Conservation (phyloP, 257 asterid species). For the Verbascum thapsus region DNA sequence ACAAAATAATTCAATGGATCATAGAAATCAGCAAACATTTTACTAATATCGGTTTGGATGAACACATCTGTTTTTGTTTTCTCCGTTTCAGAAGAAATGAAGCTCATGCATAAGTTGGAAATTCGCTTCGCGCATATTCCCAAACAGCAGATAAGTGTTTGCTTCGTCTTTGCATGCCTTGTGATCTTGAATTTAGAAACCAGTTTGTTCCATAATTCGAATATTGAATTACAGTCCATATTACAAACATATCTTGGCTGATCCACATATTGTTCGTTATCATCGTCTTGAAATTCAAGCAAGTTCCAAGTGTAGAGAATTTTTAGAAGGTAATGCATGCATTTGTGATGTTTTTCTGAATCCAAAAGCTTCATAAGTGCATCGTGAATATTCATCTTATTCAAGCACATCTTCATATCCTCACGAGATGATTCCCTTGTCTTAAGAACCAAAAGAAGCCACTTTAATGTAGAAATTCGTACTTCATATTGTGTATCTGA, state of each 20-base stretch:
- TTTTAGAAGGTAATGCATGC: constrained; percentile 73
- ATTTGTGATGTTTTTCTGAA: constrained; percentile 79
- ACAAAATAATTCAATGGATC: constrained; percentile 60
- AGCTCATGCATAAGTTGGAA: constrained; percentile 43
- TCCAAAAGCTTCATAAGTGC: constrained; percentile 56
- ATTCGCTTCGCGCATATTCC: constrained; percentile 77
- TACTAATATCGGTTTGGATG: constrained; percentile 33
- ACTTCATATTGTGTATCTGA: constrained; percentile 86
- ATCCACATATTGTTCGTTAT: constrained; percentile 32
- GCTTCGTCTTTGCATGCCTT: constrained; percentile 77
- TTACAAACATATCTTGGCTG: constrained; percentile 48
- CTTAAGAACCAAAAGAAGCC: constrained; percentile 74
- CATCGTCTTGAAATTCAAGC: constrained; percentile 45
- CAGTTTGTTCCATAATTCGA: constrained; percentile 72
- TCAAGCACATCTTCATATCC: constrained; percentile 49
- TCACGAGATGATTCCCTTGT: constrained; percentile 41
- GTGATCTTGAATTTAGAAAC: constrained; percentile 68
- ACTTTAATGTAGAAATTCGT: constrained; percentile 76
- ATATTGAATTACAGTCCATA: constrained; percentile 55
- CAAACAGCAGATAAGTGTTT: constrained; percentile 80
- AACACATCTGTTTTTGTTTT: constrained; percentile 30
- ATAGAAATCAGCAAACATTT: constrained; percentile 41
- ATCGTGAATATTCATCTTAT: constrained; percentile 59
- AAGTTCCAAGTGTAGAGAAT: constrained; percentile 78
- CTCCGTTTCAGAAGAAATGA: constrained; percentile 38